Conservation (phyloP, 768 basidiomycete species). For the Trametopsis cervina region DNA sequence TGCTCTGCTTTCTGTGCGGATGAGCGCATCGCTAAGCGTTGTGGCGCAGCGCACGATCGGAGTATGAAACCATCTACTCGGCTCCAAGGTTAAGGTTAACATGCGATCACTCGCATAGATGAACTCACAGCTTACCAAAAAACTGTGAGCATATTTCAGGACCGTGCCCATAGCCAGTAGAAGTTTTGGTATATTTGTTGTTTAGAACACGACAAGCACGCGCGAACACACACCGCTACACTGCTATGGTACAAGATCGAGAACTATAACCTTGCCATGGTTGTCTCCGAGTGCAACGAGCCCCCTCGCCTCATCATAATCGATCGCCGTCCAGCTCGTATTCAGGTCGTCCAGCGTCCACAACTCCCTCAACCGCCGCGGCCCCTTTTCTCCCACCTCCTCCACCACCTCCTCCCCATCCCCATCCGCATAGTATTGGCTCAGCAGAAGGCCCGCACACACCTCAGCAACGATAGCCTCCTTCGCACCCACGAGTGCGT, state of each 20-base stretch:
- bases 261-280: conserved; percentile 38
- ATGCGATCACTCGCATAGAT: too few species aligned
- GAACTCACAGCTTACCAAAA: too few species aligned
- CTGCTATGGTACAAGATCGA: conserved; percentile 26
- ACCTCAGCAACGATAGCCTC: conserved; percentile 41
- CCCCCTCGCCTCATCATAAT: conserved; percentile 54
- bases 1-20: too few species aligned
- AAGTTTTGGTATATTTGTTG: not conserved
- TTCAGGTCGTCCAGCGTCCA: conserved; percentile 25
- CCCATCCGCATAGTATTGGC: not conserved
- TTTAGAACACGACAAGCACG: not conserved
- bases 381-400: not conserved
- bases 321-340: conserved; percentile 49
- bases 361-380: conserved; percentile 19
- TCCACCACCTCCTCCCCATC: not conserved
- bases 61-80: too few species aligned
- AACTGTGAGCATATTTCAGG: too few species aligned
- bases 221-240: not conserved
- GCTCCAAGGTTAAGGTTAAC: too few species aligned
- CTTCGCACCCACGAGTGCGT: not conserved
- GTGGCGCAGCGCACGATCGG: too few species aligned
- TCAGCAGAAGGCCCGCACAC: conserved; percentile 41
- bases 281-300: conserved; percentile 46
- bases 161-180: too few species aligned
- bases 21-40: too few species aligned